phyloP scores from a whole-genome alignment of 2,329 filamentous ascomycete species.

The Cercospora sp. region DNA sequence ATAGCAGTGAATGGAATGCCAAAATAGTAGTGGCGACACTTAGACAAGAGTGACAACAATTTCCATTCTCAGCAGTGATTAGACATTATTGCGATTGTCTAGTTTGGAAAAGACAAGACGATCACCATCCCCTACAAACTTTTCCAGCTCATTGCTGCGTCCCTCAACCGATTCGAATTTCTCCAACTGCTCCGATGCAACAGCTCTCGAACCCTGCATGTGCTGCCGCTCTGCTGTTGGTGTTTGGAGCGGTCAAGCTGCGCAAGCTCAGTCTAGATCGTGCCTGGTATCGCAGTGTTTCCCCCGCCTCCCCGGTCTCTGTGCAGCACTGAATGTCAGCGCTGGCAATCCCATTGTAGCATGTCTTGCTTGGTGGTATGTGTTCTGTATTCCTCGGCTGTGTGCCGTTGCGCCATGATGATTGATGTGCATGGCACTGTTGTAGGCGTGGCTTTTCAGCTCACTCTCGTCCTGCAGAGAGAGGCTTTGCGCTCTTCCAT shows the following conservation, averaged over 20 bases:
- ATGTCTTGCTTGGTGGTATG: neutral
- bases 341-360: neutral
- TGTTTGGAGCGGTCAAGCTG: neutral
- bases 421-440: neutral
- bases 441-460: neutral
- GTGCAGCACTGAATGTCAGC: neutral
- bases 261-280: neutral
- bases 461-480: conserved; percentile 19
- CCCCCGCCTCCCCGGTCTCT: neutral
- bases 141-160: neutral
- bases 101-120: neutral
- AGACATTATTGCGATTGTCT: neutral
- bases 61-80: neutral
- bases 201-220: neutral
- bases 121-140: neutral
- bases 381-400: neutral
- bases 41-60: neutral
- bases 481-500: conserved; percentile 33
- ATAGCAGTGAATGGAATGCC: neutral
- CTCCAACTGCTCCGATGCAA: neutral
- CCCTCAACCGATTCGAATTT: neutral
- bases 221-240: neutral
- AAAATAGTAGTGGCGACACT: neutral
- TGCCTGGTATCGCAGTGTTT: neutral
- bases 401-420: neutral